A percentile compares a stretch with the other conserved stretches of the same genome.
phyloP scores from a whole-genome alignment of 1,139 yeast genomes.

The Taphrina sp. region DNA sequence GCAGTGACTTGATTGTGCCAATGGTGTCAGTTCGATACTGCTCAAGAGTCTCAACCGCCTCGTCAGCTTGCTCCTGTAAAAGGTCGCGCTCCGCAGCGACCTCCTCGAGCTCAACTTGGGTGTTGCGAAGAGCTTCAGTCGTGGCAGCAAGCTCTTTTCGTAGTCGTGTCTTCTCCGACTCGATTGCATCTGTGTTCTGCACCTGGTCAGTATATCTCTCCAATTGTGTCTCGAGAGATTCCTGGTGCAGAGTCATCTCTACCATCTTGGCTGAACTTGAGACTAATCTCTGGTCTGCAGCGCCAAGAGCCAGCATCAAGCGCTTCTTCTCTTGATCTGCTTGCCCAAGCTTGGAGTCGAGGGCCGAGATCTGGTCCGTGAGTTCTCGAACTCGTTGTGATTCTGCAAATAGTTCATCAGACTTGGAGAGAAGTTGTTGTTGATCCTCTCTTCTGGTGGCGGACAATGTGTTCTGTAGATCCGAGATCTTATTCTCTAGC shows the following conservation, averaged over 20 bases:
- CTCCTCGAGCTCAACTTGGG: conserved; percentile 25
- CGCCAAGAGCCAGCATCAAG: background rate
- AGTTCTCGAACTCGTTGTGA: background rate
- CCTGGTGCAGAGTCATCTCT: conserved; percentile 9
- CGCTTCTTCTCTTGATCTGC: conserved; percentile 26
- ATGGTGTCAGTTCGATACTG: conserved; percentile 3
- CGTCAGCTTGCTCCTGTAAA: conserved; percentile 22
- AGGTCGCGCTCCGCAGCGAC: conserved; percentile 24
- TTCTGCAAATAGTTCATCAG: conserved; percentile 6
- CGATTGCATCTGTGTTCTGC: conserved; percentile 1
- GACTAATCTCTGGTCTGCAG: conserved; percentile 14
- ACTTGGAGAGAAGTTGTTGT: background rate
- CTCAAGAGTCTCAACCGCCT: background rate
- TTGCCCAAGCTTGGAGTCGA: conserved; percentile 2
- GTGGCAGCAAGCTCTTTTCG: conserved; percentile 9
- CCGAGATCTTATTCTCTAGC: conserved; percentile 11
- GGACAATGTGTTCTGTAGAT: background rate
- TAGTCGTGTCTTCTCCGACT: conserved; percentile 11
- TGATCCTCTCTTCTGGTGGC: conserved; percentile 9
- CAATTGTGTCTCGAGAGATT: conserved; percentile 4
- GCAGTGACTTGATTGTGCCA: background rate
- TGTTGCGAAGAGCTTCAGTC: conserved; percentile 1
- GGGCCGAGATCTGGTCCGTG: background rate
- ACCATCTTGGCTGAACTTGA: background rate
- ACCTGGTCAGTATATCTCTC: conserved; percentile 1